These are phyloP conservation scores for Panicum virgatum DNA, from an alignment of 202 grass and related monocot species.

Conservation along the genomic window DNA sequence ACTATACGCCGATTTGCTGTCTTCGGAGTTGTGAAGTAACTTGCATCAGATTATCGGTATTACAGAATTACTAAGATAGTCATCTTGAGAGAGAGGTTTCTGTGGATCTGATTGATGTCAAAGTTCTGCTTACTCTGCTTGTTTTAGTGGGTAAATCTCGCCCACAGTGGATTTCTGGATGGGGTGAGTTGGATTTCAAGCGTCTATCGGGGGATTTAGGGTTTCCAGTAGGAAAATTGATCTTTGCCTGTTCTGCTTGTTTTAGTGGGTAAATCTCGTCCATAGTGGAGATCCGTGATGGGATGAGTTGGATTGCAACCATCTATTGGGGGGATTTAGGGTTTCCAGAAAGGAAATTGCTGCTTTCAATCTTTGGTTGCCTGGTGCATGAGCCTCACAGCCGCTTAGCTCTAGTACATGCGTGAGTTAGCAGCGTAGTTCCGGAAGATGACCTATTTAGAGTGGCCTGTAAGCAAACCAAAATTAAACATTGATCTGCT, in stretches of 20 bases:
- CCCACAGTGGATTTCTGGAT: background rate
- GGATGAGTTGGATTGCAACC: background rate
- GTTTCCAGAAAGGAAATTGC: background rate
- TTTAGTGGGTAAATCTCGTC: background rate
- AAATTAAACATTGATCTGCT: background rate
- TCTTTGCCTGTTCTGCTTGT: slow-evolving; percentile 10
- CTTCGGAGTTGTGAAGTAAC: background rate
- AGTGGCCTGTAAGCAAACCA: background rate
- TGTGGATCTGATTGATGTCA: background rate
- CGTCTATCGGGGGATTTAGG: background rate
- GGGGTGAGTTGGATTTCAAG: background rate
- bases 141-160: background rate
- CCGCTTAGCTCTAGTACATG: background rate
- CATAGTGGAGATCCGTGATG: background rate
- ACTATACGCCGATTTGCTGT: background rate
- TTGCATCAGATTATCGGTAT: slow-evolving; percentile 8
- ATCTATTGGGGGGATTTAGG: background rate
- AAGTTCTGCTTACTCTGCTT: slow-evolving; percentile 18
- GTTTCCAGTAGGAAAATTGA: background rate
- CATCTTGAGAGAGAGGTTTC: background rate
- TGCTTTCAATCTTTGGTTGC: background rate
- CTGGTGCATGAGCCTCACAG: background rate
- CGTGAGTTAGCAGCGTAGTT: background rate
- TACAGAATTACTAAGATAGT: background rate
- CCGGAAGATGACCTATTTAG: slow-evolving; percentile 8